Base-by-base conservation (phyloP, 345 rosid genomes). In the Citrus hindsii region DNA sequence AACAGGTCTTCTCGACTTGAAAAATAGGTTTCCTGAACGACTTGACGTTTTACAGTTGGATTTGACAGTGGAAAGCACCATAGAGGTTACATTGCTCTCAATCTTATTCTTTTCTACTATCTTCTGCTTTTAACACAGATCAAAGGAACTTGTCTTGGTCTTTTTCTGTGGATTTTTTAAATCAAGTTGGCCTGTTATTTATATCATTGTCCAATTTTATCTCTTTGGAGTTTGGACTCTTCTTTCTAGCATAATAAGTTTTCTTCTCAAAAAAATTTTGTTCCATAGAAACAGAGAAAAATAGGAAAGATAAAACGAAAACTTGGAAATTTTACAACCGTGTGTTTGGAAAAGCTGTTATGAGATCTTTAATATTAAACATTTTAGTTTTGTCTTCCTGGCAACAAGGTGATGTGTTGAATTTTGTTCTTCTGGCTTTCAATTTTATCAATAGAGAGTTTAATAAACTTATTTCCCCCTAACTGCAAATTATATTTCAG, bases 51-150 rank as follows among this genome's bases (percentile, higher is more conserved):
- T 89, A 28, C 91, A 83, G 25, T 78, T 95, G 78, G 96, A 93
- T 77, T 81, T 87, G 75, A 88, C 92, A 0, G 76, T 81, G 76
- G 97, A 95, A 87, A 87, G 87, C 30, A 93, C 93, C 79, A 90
- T 95, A 75, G 83, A 92, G 99, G 98, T 93, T 79, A 12, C 58
- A 58, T 40, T 74, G 72, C 60, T 55, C 71, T 40, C 65, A 60
- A 73, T 78, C 9, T 76, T 30, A 56, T 58, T 68, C 66, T 82
- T 60, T 33, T 55, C 32, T 40, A 18, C 40, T 74, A 35, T 55
- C 42, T 32, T 22, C 51, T 72, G 46, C 66, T 63, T 18, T 67
- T 24, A 71, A 1, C 55, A 60, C n/a, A 70, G 69, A 46, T 37
- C 13, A 3, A 51, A 58, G 55, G 35, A 74, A 25, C 67, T 74